phyloP scores from a whole-genome alignment of 164 flowering plant genomes.

The Chloranthus sessilifolius region DNA sequence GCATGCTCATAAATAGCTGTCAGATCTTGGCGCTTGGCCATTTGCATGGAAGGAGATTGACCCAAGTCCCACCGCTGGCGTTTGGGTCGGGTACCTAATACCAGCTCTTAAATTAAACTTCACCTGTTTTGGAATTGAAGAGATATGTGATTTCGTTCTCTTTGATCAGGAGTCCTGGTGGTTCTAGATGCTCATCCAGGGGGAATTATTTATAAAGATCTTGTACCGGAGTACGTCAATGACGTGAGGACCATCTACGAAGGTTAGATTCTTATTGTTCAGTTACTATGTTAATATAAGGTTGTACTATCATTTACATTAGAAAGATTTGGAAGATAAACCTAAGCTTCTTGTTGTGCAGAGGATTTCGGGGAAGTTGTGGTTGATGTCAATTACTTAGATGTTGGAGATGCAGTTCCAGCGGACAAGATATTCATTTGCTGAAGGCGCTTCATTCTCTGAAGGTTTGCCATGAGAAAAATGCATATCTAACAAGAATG shows the following conservation, averaged over 20 bases:
- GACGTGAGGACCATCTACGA: slow-evolving; percentile 80
- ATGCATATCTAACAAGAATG: too few species aligned
- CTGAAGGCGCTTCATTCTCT: slow-evolving; percentile 36
- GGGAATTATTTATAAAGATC: slow-evolving; percentile 78
- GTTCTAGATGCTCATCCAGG: slow-evolving; percentile 84
- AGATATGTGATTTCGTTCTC: not conserved
- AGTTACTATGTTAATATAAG: not conserved
- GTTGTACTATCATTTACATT: too few species aligned
- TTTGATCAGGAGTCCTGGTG: slow-evolving; percentile 64
- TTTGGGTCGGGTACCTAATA: too few species aligned
- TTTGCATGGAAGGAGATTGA: too few species aligned
- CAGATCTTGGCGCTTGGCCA: too few species aligned
- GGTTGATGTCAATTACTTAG: slow-evolving; percentile 87
- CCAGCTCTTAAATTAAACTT: too few species aligned
- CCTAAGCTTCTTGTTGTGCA: slow-evolving; percentile 19
- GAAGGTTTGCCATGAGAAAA: too few species aligned
- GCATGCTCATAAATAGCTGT: too few species aligned
- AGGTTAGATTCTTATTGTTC: slow-evolving; percentile 38
- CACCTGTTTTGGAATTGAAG: too few species aligned
- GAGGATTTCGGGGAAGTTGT: slow-evolving; percentile 84
- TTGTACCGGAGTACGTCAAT: slow-evolving; percentile 75
- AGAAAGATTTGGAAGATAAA: too few species aligned
- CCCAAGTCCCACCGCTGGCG: too few species aligned
- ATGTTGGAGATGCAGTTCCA: slow-evolving; percentile 40
- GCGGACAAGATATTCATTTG: slow-evolving; percentile 71